Base-by-base conservation (phyloP, 805 yeast genomes). In the Kodamaea hsintzibuensis region DNA sequence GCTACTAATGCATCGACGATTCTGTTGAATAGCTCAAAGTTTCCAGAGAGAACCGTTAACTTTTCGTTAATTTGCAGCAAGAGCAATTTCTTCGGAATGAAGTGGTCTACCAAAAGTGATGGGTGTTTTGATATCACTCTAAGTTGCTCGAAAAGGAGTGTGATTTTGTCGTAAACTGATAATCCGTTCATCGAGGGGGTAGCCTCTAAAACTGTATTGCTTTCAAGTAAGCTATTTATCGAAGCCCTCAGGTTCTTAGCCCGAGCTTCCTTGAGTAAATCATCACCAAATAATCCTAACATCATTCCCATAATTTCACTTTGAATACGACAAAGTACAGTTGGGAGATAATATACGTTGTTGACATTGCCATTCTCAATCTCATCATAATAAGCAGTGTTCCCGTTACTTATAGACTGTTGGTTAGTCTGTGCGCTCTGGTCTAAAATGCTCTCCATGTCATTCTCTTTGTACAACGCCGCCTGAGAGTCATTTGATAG, bases 91-190 rank as follows among this genome's bases (percentile, higher is more conserved):
- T 83, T 83, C 7, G 95, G 91, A 66, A 88, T 84, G 60, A 83
- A 89, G 66, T 89, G 95, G 59, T 87, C 89, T 30, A 88, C 92
- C 43, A 89, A 65, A 40, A 89, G 69, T 42, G 86, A 82, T 1
- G 93, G 90, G 67, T 89, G 92, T 60, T 80, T 83, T 2, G 80
- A 72, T 0, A 85, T 69, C n/a, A 78, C 76, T 38, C 73, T 62
- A 3, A 85, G 63, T 59, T 80, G 84, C 6, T 77, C 73, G 44
- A 74, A 66, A 52, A 81, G 63, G 53, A 82, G 60, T 42, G 72
- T 66, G n/a, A 80, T 66, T 57, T 77, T 64, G 9, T 79, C 77
- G 22, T 55, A 59, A 16, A 40, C 47, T 8, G 53, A 47, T 40
- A 18, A 42, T 12, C 40, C 22, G 45, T 38, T 47, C 19, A 17